phyloP scores from a whole-genome alignment of 2,329 filamentous ascomycete genomes.

The Blastomyces emzantsi region DNA sequence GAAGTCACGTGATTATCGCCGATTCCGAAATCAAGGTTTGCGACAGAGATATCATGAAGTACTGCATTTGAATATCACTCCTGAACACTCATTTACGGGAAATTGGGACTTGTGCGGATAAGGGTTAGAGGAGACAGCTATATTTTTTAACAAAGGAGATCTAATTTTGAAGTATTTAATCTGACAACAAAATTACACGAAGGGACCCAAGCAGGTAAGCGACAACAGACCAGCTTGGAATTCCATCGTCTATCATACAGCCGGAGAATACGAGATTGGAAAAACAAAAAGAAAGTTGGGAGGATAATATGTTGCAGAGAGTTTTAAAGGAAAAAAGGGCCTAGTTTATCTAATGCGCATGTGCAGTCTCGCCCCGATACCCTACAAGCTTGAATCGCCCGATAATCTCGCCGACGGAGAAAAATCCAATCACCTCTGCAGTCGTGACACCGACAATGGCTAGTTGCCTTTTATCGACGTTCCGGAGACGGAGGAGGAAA shows the following conservation, averaged over 20 bases:
- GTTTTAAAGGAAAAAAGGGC: not conserved
- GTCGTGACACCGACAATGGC: conserved; percentile 64
- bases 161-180: conserved; percentile 7
- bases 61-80: not conserved
- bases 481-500: conserved; percentile 49
- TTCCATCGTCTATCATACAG: conserved; percentile 43
- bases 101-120: not conserved
- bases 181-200: conserved; percentile 3
- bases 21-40: not conserved
- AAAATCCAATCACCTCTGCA: conserved; percentile 90
- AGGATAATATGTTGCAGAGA: conserved; percentile 21
- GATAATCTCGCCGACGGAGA: conserved; percentile 95
- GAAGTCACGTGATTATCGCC: not conserved
- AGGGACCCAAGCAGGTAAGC: conserved; percentile 19
- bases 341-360: conserved; percentile 26
- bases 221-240: conserved; percentile 31
- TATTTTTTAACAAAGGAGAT: not conserved
- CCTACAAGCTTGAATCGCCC: conserved; percentile 92
- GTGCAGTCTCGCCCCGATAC: conserved; percentile 63
- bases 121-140: not conserved
- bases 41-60: not conserved
- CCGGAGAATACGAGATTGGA: conserved; percentile 25
- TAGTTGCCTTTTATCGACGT: conserved; percentile 62
- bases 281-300: conserved; percentile 22
- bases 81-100: not conserved